Conservation (phyloP, 148 eudicot genomes). For the Heliosperma pusillum region DNA sequence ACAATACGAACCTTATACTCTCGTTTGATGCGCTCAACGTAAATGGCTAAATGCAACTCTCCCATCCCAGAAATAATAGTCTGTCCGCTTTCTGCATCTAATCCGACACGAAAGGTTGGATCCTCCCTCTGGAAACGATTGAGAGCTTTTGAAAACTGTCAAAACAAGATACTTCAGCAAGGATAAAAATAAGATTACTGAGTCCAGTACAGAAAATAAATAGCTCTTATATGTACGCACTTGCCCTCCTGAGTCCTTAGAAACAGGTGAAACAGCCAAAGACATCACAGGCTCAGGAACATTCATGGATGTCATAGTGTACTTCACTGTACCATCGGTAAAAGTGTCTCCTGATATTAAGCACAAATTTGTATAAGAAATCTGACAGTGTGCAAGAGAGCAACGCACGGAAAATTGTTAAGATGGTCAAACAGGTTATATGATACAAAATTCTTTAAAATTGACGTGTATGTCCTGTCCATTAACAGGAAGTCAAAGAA, state of each 20-base stretch:
- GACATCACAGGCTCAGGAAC: constrained; percentile 99
- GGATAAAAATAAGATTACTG: neutral
- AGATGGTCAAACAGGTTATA: neutral
- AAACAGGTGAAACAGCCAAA: constrained; percentile 84
- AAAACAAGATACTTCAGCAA: constrained; percentile 17
- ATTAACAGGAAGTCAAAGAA: neutral
- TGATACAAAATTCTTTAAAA: neutral
- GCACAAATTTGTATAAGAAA: neutral
- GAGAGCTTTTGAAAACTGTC: constrained; percentile 95
- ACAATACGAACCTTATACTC: constrained; percentile 69
- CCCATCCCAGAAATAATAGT: constrained; percentile 99
- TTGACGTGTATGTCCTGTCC: neutral
- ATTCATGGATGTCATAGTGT: constrained; percentile 99
- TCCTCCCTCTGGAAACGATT: constrained; percentile 98
- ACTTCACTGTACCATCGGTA: constrained; percentile 86
- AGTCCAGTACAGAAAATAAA: neutral
- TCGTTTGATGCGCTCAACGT: constrained; percentile 93
- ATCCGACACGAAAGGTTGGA: constrained; percentile 96
- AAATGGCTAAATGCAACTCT: constrained; percentile 88
- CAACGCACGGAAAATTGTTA: neutral
- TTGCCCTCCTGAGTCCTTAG: constrained; percentile 93
- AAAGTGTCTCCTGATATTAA: constrained; percentile 80
- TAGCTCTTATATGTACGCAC: constrained; percentile 39
- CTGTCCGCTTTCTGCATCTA: constrained; percentile 96
- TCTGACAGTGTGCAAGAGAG: neutral